Base-by-base conservation (phyloP, 2,329 filamentous ascomycete species). In the Geosmithia flava region DNA sequence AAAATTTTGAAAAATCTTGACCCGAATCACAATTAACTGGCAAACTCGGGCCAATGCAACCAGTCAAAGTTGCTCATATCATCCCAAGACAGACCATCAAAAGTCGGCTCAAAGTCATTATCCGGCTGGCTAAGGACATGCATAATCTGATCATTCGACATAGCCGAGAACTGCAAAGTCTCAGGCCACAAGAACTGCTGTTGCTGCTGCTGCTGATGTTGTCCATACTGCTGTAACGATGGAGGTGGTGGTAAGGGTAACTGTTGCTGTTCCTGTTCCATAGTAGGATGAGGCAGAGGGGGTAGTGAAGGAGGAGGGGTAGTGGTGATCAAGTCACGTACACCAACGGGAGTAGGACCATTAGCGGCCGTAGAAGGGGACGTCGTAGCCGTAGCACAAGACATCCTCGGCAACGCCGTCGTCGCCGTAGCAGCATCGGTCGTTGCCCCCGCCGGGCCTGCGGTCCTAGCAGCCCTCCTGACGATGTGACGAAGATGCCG, bases 121-220 rank as follows among this genome's bases (percentile, higher is more conserved):
- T 75, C 78, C 1, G 79, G 76, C 52, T 78, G 74, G 55, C 81
- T 82, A 27, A 85, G 70, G 4, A 80, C 78, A 53, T 83, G 78
- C 5, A 78, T 71, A 44, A 85, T 81, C 57, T 85, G 80, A 50
- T 82, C 74, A 49, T 83, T 79, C 1, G 81, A 84, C 81, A 85
- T 85, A 30, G 78, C 69, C 2, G 79, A 83, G 58, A 84, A 82
- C 20, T 80, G 77, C 20, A 83, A 55, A 4, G 75, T 69, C 51
- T 77, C 73, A 0, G 68, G 58, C 68, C 71, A 74, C 8, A 70
- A 47, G 11, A n/a, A 45, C 23, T 39, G 50, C 44, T 19, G 49
- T 45, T 43, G 49, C 37, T 40, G 42, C 16, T 20, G 0, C 49
- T 58, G 4, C 44, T 48, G 20, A 8, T 48, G 46, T 50, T 53